Evolutionary conservation across 768 basidiomycete species (phyloP), one percentile per base, ranked within the genome.

Genomic region (Hericium erinaceus): DNA sequence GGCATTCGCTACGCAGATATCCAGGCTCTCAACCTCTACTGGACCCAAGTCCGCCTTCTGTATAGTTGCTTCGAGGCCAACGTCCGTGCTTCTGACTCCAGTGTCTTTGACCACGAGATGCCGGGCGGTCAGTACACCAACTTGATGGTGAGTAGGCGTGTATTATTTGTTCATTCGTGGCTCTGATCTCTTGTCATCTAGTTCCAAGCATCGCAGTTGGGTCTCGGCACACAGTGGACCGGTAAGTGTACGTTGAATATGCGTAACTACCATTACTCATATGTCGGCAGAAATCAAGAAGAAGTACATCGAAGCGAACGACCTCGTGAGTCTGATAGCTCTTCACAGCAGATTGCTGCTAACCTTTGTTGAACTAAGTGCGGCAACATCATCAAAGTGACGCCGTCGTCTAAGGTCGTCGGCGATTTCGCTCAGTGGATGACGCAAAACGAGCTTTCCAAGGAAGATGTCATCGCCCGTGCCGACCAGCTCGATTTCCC

Each of bases 401-500:
- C 97, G 24, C 97, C 97, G 33, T 97, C 97, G 12, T 98, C 97
- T 46, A 99, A 98, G 77, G 92, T 95, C 51, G 95, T 98, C 52
- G 97, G 97, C 24, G 97, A 99, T 76, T 97, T 99, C 73, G 97
- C 97, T 16, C 97, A 99, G 73, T 97, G 89, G 88, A 95, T 98
- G 93, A 95, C 93, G 39, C 90, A 91, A 63, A 98, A 98, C 78
- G 83, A 84, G 61, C 77, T 98, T 58, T 80, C 85, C 55, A 92
- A 93, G 73, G 74, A 86, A 64, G 87, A 98, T 58, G 94, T 99
- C 33, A 69, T 95, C 57, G 80, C 84, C 9, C 84, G 87, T 53
- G 97, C 95, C 46, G 89, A 90, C 46, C 81, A 83, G 58, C 84
- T 99, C 59, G 97, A 99, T 73, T 98, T 99, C 86, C 97, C 97